Evolutionary conservation across 176 grass and related monocot species (phyloP), one percentile per base, ranked within the genome.

Genomic region (Aegilops speltoides): DNA sequence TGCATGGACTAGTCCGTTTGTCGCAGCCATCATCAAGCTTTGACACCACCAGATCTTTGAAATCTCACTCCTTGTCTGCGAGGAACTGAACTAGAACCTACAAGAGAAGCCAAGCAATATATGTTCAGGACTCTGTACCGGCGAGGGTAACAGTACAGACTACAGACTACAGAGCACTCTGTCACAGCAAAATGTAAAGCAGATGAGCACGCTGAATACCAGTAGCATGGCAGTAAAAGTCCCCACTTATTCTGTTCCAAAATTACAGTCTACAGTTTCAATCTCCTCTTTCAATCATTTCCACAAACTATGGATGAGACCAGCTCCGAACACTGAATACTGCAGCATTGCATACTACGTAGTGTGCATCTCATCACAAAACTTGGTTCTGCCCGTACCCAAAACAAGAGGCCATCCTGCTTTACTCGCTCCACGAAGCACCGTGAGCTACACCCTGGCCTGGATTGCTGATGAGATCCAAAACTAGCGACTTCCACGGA

Each of bases 1-100:
- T 77, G 85, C 68, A 81, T 34, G 34, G n/a, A 81, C 23, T 31
- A 25, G 5, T 24, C 89, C 89, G 17, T 87, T 90, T 9, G 79
- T 19, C 13, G n/a, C 77, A 14, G 89, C 81, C 89, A 88, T 91
- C 48, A 64, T 68, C 5, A 11, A 16, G 46, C 37, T n/a, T 46
- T 62, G 54, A 2, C 3, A 2, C 8, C 19, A 59, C 19, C 7
- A 43, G 15, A 59, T 16, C 54, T 59, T 14, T 11, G 20, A 23
- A 40, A 40, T n/a, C n/a, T n/a, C n/a, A n/a, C n/a, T n/a, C n/a
- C n/a, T 66, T 72, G 13, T 41, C 38, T 23, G 17, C 17, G 9
- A 70, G 24, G 15, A 59, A 40, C 28, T 23, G 5, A 20, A 24
- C 3, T 71, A 5, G 6, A 86, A 62, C 78, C 56, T 46, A 16